Evolutionary conservation across 2,329 filamentous ascomycete species (phyloP).

Genomic region (Microdochium bolleyi): DNA sequence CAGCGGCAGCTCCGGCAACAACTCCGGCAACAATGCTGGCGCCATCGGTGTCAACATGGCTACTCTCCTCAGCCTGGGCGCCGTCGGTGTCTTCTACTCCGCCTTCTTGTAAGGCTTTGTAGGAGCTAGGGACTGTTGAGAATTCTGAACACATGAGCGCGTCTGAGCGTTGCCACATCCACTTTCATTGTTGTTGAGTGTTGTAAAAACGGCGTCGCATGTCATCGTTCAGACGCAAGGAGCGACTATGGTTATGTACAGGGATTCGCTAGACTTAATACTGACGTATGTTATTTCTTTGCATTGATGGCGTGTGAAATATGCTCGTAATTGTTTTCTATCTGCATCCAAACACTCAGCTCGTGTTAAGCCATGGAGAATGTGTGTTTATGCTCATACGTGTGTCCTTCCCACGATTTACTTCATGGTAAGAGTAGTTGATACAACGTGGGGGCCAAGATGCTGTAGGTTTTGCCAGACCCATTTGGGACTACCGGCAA

Average conservation of each 20-base stretch:
- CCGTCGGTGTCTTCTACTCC: constrained; percentile 34
- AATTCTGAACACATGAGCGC: constrained; percentile 10
- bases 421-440: too few species aligned
- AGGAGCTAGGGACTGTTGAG: constrained; percentile 1
- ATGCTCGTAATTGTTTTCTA: too few species aligned
- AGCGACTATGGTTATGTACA: constrained; percentile 24
- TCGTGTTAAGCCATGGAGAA: too few species aligned
- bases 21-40: constrained; percentile 32
- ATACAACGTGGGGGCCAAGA: too few species aligned
- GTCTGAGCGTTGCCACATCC: constrained; percentile 14
- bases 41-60: constrained; percentile 35
- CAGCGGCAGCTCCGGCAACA: constrained; percentile 13
- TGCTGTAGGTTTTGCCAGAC: too few species aligned
- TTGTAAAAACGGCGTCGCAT: constrained; percentile 1
- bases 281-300: constrained; percentile 20
- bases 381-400: too few species aligned
- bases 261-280: constrained; percentile 38
- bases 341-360: too few species aligned
- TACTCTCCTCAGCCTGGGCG: constrained; percentile 36
- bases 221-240: constrained; percentile 8
- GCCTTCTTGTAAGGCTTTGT: constrained; percentile 40
- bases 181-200: constrained; percentile 17
- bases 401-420: too few species aligned
- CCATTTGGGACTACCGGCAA: too few species aligned
- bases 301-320: constrained; percentile 6